Evolutionary conservation across 2,329 filamentous ascomycete species (phyloP).

Genomic region (Diplodia mutila): DNA sequence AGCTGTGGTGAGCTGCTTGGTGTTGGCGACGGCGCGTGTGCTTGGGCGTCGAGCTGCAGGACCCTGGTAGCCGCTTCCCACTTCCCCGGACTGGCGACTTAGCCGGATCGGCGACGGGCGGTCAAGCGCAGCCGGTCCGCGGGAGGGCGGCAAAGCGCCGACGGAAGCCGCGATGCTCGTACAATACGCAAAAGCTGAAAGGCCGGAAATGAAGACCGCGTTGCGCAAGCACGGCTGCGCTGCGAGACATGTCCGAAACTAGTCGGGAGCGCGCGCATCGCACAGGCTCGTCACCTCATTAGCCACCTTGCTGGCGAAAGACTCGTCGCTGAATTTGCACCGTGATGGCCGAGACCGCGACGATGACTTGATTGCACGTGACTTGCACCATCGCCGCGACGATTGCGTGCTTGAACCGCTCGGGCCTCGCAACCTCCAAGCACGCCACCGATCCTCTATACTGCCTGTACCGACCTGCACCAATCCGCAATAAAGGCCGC

Average conservation of each 20-base stretch:
- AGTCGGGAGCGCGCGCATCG: not conserved
- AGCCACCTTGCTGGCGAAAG: not conserved
- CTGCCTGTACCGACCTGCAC: not conserved
- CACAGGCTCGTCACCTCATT: slow-evolving; percentile 7
- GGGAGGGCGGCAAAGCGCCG: not conserved
- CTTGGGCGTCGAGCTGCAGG: slow-evolving; percentile 13
- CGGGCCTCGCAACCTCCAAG: slow-evolving; percentile 14
- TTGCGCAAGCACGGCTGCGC: not conserved
- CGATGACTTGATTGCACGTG: slow-evolving; percentile 17
- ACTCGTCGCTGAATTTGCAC: not conserved
- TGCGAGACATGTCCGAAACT: not conserved
- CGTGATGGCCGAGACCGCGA: slow-evolving; percentile 1
- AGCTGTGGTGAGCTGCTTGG: slow-evolving; percentile 10
- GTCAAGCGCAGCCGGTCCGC: not conserved
- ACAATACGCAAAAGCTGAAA: not conserved
- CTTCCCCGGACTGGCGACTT: slow-evolving; percentile 2
- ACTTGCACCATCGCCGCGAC: not conserved
- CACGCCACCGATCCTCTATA: slow-evolving; percentile 14
- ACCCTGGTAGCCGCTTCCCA: slow-evolving; percentile 3
- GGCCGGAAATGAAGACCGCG: not conserved
- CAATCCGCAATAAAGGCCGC: slow-evolving; percentile 15
- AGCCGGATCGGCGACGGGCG: slow-evolving; percentile 18
- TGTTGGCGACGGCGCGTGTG: slow-evolving; percentile 10
- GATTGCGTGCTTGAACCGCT: slow-evolving; percentile 18
- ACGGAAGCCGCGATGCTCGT: not conserved